phyloP scores from a whole-genome alignment of 768 basidiomycete species.

The Tricholoma sp. region DNA sequence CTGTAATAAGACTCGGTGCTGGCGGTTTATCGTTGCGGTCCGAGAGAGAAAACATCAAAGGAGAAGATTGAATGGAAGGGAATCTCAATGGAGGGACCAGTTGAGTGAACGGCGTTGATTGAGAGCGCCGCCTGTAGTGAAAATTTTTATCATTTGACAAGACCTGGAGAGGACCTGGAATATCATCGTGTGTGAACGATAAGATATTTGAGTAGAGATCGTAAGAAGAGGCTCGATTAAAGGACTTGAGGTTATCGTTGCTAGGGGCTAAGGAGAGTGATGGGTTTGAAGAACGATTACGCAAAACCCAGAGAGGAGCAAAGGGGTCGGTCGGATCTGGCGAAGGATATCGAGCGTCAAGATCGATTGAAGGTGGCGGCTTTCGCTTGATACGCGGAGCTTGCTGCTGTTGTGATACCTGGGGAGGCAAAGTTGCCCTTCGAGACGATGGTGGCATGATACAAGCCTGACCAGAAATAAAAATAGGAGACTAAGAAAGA shows the following conservation, averaged over 20 bases:
- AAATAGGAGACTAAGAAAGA: neutral
- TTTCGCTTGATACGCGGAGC: conserved; percentile 46
- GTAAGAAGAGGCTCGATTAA: conserved; percentile 8
- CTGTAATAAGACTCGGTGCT: conserved; percentile 2
- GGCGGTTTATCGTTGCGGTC: conserved; percentile 9
- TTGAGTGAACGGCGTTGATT: conserved; percentile 10
- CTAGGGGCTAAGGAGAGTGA: conserved; percentile 19
- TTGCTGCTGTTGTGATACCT: neutral
- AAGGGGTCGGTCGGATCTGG: conserved; percentile 71
- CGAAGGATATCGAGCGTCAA: conserved; percentile 50
- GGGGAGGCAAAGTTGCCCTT: neutral
- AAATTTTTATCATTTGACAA: conserved; percentile 2
- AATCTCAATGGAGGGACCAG: neutral
- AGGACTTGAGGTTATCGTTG: conserved; percentile 10
- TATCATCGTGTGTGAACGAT: neutral
- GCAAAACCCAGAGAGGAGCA: conserved; percentile 60
- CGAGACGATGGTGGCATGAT: neutral
- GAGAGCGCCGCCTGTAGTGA: conserved; percentile 18
- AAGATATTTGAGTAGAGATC: conserved; percentile 7
- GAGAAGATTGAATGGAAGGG: neutral
- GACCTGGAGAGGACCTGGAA: neutral
- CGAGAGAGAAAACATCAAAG: neutral
- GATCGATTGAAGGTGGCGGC: conserved; percentile 36
- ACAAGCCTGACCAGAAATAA: neutral
- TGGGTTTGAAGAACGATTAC: conserved; percentile 49